These are phyloP conservation scores for Diaporthe sp. DNA, from an alignment of 2,329 filamentous ascomycete species.

Conservation along the genomic window DNA sequence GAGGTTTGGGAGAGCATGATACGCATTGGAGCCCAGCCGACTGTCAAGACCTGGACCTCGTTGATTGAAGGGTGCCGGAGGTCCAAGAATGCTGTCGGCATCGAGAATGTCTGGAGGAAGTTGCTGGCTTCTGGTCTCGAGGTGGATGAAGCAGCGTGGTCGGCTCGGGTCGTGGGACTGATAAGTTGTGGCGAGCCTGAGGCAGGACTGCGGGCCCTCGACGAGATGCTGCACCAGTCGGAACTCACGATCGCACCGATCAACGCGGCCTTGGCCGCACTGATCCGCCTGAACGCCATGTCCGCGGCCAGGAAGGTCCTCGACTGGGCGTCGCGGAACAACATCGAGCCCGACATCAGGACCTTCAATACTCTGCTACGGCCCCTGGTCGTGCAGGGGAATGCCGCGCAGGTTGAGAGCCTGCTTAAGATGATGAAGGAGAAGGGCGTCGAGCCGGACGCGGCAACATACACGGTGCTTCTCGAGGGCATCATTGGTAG, in stretches of 20 bases:
- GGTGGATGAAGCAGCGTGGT: conserved; percentile 77
- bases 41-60: conserved; percentile 74
- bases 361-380: conserved; percentile 78
- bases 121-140: conserved; percentile 66
- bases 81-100: conserved; percentile 65
- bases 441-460: conserved; percentile 66
- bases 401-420: conserved; percentile 57
- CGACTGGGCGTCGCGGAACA: conserved; percentile 66
- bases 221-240: conserved; percentile 68
- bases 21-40: conserved; percentile 64
- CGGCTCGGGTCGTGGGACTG: conserved; percentile 73
- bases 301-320: conserved; percentile 65
- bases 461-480: conserved; percentile 79
- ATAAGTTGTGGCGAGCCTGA: conserved; percentile 65
- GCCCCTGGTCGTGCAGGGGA: conserved; percentile 62
- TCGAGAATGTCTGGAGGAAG: conserved; percentile 75
- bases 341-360: conserved; percentile 65
- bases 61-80: conserved; percentile 79
- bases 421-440: conserved; percentile 70
- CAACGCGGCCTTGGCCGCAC: conserved; percentile 75
- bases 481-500: conserved; percentile 67
- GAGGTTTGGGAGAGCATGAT: conserved; percentile 55
- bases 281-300: conserved; percentile 62
- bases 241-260: conserved; percentile 63
- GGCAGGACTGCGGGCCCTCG: conserved; percentile 70